Evolutionary conservation across 2,329 filamentous ascomycete species (phyloP).

Genomic region (Zalaria sp.): DNA sequence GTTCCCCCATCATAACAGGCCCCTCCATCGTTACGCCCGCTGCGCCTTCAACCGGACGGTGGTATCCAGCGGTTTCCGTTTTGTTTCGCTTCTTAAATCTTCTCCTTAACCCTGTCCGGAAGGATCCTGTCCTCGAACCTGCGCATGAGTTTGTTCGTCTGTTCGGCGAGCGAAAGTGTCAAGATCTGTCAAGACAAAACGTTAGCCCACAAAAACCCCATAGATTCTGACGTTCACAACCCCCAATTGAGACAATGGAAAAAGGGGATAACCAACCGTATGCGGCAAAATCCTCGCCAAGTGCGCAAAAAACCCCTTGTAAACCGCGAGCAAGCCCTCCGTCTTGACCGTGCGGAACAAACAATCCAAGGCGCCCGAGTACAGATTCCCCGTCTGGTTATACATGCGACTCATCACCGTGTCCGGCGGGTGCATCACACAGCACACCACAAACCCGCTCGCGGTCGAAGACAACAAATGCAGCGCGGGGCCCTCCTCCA

Average conservation of each 20-base stretch:
- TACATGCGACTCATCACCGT: slow-evolving; percentile 98
- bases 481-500: slow-evolving; percentile 80
- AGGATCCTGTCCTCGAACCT: slow-evolving; percentile 53
- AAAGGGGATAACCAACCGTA: slow-evolving; percentile 45
- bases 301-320: slow-evolving; percentile 96
- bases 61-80: too few relatives aligned
- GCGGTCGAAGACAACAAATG: slow-evolving; percentile 79
- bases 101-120: slow-evolving; percentile 12
- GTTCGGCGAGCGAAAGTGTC: slow-evolving; percentile 84
- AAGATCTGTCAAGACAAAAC: too few relatives aligned
- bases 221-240: too few relatives aligned
- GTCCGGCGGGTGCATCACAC: slow-evolving; percentile 97
- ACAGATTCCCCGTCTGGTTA: slow-evolving; percentile 97
- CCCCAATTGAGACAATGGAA: not conserved
- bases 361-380: slow-evolving; percentile 85
- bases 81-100: too few relatives aligned
- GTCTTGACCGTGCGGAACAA: slow-evolving; percentile 79
- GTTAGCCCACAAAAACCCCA: too few relatives aligned
- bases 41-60: too few relatives aligned
- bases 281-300: slow-evolving; percentile 88
- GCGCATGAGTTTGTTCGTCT: slow-evolving; percentile 86
- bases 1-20: too few relatives aligned
- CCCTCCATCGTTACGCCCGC: too few relatives aligned
- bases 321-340: slow-evolving; percentile 82
- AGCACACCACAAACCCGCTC: slow-evolving; percentile 92